Conservation (phyloP, 169 alveolate species). For the Cryptosporidium viatorum region DNA sequence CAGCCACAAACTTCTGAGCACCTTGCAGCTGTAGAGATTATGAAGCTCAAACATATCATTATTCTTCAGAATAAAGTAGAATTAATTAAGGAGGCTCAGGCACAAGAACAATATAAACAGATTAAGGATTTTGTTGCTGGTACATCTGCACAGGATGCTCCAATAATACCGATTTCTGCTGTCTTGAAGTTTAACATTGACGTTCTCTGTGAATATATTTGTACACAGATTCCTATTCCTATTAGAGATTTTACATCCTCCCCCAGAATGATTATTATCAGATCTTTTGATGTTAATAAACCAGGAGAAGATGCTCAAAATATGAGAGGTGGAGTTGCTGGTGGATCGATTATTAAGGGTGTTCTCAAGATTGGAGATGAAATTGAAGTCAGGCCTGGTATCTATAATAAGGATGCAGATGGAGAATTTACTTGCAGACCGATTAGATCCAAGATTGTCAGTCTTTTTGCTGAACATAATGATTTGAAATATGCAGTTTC, state of each 20-base stretch:
- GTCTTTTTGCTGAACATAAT: conserved; percentile 98
- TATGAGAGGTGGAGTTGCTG: conserved; percentile 99
- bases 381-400: conserved; percentile 98
- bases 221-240: conserved; percentile 96
- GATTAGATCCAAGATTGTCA: conserved; percentile 88
- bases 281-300: conserved; percentile 98
- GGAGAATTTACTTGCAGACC: conserved; percentile 92
- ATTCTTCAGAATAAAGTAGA: conserved; percentile 98
- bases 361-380: conserved; percentile 96
- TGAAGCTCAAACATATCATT: conserved; percentile 96
- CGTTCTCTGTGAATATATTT: conserved; percentile 94
- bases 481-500: conserved; percentile 98
- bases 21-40: conserved; percentile 99
- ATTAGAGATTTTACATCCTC: conserved; percentile 96
- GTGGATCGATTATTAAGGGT: conserved; percentile 97
- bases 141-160: conserved; percentile 97
- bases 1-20: conserved; percentile 99
- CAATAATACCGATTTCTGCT: conserved; percentile 97
- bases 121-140: conserved; percentile 92
- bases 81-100: conserved; percentile 95
- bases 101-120: conserved; percentile 94
- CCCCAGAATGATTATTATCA: conserved; percentile 97
- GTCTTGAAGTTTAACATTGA: conserved; percentile 97
- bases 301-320: conserved; percentile 98
- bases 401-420: conserved; percentile 89